Conservation (phyloP, 345 rosid genomes). For the Lepidium didymum region DNA sequence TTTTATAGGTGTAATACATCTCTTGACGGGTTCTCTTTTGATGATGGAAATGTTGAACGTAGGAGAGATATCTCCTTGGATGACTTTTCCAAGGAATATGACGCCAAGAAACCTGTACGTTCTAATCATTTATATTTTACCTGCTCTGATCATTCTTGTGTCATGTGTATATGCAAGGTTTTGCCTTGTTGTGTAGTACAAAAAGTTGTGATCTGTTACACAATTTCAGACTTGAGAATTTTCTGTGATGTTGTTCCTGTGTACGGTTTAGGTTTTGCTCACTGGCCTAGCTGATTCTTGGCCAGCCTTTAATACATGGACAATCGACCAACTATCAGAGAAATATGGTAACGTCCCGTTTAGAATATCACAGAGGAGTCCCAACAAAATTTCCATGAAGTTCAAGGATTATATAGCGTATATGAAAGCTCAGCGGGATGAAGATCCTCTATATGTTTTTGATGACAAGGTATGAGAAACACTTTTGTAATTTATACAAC, state of each 20-base stretch:
- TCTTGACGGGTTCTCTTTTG: slow-evolving; percentile 58
- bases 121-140: not conserved
- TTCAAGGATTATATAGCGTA: slow-evolving; percentile 79
- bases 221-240: not conserved
- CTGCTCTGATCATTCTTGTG: not conserved
- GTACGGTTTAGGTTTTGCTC: slow-evolving; percentile 55
- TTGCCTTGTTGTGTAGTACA: not conserved
- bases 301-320: slow-evolving; percentile 87
- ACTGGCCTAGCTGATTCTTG: slow-evolving; percentile 74
- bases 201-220: not conserved
- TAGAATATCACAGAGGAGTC: slow-evolving; percentile 82
- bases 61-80: slow-evolving; percentile 44
- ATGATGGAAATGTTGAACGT: slow-evolving; percentile 67
- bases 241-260: not conserved
- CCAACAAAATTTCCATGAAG: slow-evolving; percentile 54
- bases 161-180: not conserved
- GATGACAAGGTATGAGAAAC: slow-evolving; percentile 65
- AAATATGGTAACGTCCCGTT: slow-evolving; percentile 64
- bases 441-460: slow-evolving; percentile 91
- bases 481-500: not conserved
- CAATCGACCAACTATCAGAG: slow-evolving; percentile 53
- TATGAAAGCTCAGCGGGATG: slow-evolving; percentile 73
- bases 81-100: slow-evolving; percentile 50
- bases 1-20: slow-evolving; percentile 75
- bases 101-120: slow-evolving; percentile 71